phyloP scores from a whole-genome alignment of 495 filamentous ascomycete genomes.

The Cetradonia linearis region DNA sequence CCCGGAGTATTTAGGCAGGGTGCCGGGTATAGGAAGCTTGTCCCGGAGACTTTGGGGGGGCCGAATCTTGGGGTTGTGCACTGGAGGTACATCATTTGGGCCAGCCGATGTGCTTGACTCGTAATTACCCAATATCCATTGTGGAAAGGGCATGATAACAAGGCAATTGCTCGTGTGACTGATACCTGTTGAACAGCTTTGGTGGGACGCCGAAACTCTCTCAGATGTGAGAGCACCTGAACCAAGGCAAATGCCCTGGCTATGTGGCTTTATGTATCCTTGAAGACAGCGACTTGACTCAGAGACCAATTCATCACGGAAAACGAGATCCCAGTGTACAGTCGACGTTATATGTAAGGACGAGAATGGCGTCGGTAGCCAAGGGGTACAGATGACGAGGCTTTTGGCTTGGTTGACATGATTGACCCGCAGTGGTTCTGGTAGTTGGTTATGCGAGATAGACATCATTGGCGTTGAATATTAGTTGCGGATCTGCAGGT shows the following conservation, averaged over 20 bases:
- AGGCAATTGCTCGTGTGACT: not conserved
- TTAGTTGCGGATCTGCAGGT: not conserved
- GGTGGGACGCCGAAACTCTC: not conserved
- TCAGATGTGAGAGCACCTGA: not conserved
- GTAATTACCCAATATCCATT: conserved; percentile 4
- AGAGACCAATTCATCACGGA: not conserved
- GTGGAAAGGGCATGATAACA: conserved; percentile 1
- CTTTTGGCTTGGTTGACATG: not conserved
- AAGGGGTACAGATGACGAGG: not conserved
- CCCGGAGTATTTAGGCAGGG: conserved; percentile 3
- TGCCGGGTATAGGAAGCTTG: not conserved
- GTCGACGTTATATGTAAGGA: not conserved
- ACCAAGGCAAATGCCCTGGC: too few relatives aligned
- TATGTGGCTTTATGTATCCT: too few relatives aligned
- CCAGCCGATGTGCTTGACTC: not conserved
- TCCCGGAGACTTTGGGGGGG: conserved; percentile 7
- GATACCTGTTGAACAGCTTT: not conserved
- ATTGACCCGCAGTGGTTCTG: not conserved
- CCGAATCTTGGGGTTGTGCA: not conserved
- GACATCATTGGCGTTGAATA: not conserved
- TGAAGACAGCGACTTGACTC: not conserved
- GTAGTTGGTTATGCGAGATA: not conserved
- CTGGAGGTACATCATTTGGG: conserved; percentile 1
- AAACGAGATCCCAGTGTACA: not conserved
- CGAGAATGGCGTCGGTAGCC: not conserved